Conservation (phyloP, 176 grass and related monocot species). For the Saccharum officinarum region DNA sequence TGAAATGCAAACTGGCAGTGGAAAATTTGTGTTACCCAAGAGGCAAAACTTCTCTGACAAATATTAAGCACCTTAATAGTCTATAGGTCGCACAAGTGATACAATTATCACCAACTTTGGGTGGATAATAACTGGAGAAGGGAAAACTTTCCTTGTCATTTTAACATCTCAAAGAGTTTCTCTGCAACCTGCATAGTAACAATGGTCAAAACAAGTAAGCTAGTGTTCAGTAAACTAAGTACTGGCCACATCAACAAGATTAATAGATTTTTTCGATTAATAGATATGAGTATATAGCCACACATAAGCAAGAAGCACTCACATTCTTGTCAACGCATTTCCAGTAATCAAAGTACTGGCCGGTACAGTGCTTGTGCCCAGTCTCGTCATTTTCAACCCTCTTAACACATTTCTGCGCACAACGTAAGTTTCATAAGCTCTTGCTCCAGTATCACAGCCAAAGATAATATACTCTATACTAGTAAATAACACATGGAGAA, state of each 20-base stretch:
- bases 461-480: constrained; percentile 12
- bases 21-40: constrained; percentile 24
- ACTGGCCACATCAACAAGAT: constrained; percentile 3
- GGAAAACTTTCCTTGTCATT: constrained; percentile 51
- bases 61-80: constrained; percentile 36
- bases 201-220: constrained; percentile 8
- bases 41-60: constrained; percentile 39
- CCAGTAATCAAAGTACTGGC: constrained; percentile 97
- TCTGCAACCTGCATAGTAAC: constrained; percentile 64
- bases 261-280: neutral
- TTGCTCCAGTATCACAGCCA: constrained; percentile 17
- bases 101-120: constrained; percentile 38
- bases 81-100: neutral
- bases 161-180: constrained; percentile 76
- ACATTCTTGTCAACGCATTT: constrained; percentile 85
- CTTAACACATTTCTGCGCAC: constrained; percentile 66
- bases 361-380: constrained; percentile 91
- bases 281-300: neutral
- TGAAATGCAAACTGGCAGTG: constrained; percentile 11
- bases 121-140: constrained; percentile 28
- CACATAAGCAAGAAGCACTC: constrained; percentile 30
- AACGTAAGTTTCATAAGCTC: constrained; percentile 40
- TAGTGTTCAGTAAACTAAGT: neutral
- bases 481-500: constrained; percentile 1
- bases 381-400: constrained; percentile 73